phyloP scores from a whole-genome alignment of 164 flowering plant genomes.

The Umbellularia californica region DNA sequence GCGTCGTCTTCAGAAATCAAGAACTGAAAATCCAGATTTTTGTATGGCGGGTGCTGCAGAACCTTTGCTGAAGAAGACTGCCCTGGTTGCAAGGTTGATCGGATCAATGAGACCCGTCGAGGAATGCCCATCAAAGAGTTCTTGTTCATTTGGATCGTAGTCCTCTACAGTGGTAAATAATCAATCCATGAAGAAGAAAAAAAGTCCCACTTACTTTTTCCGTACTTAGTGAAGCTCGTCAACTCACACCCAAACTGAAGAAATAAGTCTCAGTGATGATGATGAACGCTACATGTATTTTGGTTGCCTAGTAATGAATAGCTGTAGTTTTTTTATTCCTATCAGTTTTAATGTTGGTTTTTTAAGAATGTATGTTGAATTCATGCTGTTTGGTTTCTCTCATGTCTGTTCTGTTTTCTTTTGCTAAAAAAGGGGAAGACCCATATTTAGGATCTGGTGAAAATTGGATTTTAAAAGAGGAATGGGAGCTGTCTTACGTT shows the following conservation, averaged over 20 bases:
- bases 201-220: not conserved
- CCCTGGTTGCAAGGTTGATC: constrained; percentile 29
- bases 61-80: constrained; percentile 30
- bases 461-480: no score
- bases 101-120: constrained; percentile 22
- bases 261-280: no score
- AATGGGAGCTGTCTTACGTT: not conserved
- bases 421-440: not conserved
- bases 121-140: constrained; percentile 40
- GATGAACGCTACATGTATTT: no score
- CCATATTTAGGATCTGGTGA: not conserved
- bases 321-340: no score
- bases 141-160: constrained; percentile 36
- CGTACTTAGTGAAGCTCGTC: no score
- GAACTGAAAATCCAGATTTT: not conserved
- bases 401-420: not conserved
- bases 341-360: no score
- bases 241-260: no score
- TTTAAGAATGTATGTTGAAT: not conserved
- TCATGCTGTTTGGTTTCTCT: not conserved
- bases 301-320: no score
- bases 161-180: constrained; percentile 39
- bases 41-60: constrained; percentile 18
- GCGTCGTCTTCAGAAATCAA: not conserved
- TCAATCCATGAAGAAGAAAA: not conserved